Evolutionary conservation across 2,329 filamentous ascomycete genomes (phyloP).

Genomic region (Didymella glomerata): DNA sequence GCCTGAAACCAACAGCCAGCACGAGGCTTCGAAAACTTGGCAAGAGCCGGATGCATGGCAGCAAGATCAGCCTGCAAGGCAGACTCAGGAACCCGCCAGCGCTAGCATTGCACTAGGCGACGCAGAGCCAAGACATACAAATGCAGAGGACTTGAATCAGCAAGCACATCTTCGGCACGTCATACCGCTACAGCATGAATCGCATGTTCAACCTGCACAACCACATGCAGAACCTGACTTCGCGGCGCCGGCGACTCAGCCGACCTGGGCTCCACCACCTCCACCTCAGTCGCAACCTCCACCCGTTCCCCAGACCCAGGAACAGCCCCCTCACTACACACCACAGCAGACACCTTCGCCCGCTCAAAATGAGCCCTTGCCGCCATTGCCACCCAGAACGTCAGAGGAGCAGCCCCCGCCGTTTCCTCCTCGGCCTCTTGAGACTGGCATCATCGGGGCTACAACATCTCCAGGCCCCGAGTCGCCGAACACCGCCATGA

Average conservation of each 20-base stretch:
- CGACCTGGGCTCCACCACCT: constrained; percentile 9
- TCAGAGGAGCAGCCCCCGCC: constrained; percentile 46
- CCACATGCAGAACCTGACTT: constrained; percentile 7
- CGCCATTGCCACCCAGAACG: constrained; percentile 44
- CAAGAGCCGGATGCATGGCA: constrained; percentile 47
- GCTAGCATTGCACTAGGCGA: constrained; percentile 30
- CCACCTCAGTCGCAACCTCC: constrained; percentile 20
- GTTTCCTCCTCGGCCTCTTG: constrained; percentile 47
- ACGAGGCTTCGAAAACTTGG: constrained; percentile 32
- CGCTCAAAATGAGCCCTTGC: constrained; percentile 35
- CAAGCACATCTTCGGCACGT: constrained; percentile 1
- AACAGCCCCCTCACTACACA: constrained; percentile 11
- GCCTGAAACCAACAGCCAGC: constrained; percentile 1
- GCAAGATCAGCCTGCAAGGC: constrained; percentile 32
- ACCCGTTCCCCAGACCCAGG: background rate
- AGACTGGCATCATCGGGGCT: constrained; percentile 30
- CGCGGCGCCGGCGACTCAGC: constrained; percentile 1
- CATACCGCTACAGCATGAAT: constrained; percentile 1
- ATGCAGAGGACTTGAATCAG: background rate
- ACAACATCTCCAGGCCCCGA: constrained; percentile 41
- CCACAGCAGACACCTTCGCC: constrained; percentile 23
- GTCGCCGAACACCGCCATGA: constrained; percentile 52
- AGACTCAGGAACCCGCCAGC: constrained; percentile 28
- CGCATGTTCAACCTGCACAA: background rate
- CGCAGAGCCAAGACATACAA: constrained; percentile 17